A percentile compares a stretch with the other conserved stretches of the same genome.
These are phyloP conservation scores for Agaricus blazei DNA, from an alignment of 768 basidiomycete genomes.

Conservation along the genomic window DNA sequence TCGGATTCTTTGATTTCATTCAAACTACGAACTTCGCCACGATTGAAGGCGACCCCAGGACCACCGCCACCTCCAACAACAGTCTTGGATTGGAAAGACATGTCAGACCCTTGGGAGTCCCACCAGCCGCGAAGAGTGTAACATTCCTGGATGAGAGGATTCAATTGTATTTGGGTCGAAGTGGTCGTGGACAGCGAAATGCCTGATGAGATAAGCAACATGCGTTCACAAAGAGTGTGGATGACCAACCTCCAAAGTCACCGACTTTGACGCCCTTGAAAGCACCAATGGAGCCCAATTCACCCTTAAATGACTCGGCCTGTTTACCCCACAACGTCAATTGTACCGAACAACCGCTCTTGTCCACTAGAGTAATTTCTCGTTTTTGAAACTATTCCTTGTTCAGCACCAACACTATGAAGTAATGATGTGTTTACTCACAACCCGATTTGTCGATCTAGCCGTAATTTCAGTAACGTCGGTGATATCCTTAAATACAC, in stretches of 20 bases:
- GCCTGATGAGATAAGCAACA: conserved; percentile 36
- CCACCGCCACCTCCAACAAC: conserved; percentile 20
- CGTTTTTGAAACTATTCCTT: conserved; percentile 72
- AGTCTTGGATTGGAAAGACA: conserved; percentile 71
- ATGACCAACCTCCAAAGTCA: conserved; percentile 42
- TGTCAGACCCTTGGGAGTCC: conserved; percentile 58
- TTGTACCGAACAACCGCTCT: conserved; percentile 69
- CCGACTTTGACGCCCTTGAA: conserved; percentile 93
- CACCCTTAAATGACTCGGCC: conserved; percentile 71
- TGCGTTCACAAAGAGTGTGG: not conserved
- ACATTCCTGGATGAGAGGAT: conserved; percentile 90
- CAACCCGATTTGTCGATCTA: conserved; percentile 67
- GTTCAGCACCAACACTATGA: not conserved
- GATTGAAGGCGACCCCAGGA: conserved; percentile 43
- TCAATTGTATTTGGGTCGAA: conserved; percentile 74
- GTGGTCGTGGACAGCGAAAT: conserved; percentile 82
- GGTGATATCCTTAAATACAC: conserved; percentile 74
- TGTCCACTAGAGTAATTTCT: conserved; percentile 85
- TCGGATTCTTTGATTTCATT: conserved; percentile 69
- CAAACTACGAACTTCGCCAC: conserved; percentile 67
- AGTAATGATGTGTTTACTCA: conserved; percentile 17
- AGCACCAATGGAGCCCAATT: conserved; percentile 70
- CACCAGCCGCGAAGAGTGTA: conserved; percentile 91
- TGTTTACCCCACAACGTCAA: conserved; percentile 96
- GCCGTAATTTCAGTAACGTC: conserved; percentile 68